Base-by-base conservation (phyloP, 2,329 filamentous ascomycete genomes). In the Aureobasidium sp. region DNA sequence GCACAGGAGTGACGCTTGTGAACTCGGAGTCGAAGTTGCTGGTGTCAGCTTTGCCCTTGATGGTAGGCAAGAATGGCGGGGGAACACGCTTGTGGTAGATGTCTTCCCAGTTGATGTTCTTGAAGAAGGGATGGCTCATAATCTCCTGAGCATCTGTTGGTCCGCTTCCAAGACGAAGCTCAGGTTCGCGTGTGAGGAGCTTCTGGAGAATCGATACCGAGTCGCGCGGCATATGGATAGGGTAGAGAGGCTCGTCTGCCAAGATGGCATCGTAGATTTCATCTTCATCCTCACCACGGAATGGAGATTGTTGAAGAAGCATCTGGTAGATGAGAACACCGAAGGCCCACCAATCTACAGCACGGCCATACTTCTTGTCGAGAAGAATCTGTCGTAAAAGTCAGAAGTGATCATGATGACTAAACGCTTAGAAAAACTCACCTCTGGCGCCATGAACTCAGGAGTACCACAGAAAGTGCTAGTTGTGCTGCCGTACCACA, bases 321-420 rank as follows among this genome's bases (percentile, higher is more conserved):
- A 99, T 99, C 80, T 99, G 96, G 83, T 99, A 99, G 74, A 99
- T 99, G 73, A 99, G 84, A 38, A 99, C 96, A 78, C 96, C 96
- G 80, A 99, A 99, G 9, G 97, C 97, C 96, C 96, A 99, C 96
- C 96, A 99, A 79, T 99, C 96, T 50, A 99, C 96, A 20, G 96
- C 94, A 66, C 96, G 91, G 53, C 95, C 95, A 75, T 99, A 99
- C 77, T 98, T 98, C 85, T 99, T 99, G 79, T 99, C 96, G 66
- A 98, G 86, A 42, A 99, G 84, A 81, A 99, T 99, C 92, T 97
- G 69, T 23, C 27, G 51, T 9, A 68, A 82, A 71, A 75, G 42
- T 59, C 62, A 84, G 80, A 38, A 38, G 18, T 27, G 33, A 18
- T 64, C 29, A 36, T 54, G 13, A 5, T 5, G 42, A 23, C n/a